These are phyloP conservation scores for Penicillium coffeae DNA, from an alignment of 495 filamentous ascomycete genomes.

Conservation along the genomic window DNA sequence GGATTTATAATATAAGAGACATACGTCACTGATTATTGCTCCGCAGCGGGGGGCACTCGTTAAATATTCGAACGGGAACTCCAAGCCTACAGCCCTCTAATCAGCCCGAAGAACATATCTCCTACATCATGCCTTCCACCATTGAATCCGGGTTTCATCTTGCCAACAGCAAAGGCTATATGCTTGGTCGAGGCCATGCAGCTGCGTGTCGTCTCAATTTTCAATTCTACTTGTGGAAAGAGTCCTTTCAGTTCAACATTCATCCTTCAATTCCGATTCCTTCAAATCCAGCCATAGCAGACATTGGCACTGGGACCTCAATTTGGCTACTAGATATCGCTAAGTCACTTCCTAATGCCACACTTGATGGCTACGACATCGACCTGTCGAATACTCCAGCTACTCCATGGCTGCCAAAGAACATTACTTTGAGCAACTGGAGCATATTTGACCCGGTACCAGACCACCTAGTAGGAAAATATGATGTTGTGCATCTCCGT, in stretches of 20 bases:
- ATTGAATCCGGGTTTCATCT: conserved; percentile 5
- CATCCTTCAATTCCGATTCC: conserved; percentile 11
- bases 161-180: conserved; percentile 9
- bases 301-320: conserved; percentile 21
- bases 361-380: conserved; percentile 25
- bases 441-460: conserved; percentile 23
- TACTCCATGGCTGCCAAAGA: conserved; percentile 17
- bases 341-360: conserved; percentile 13
- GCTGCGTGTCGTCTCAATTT: conserved; percentile 7
- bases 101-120: not conserved
- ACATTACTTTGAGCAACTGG: conserved; percentile 22
- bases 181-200: conserved; percentile 8
- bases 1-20: too few species aligned
- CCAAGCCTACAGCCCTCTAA: not conserved
- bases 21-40: too few species aligned
- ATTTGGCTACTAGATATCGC: conserved; percentile 27
- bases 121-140: not conserved
- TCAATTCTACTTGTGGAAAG: conserved; percentile 12
- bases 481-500: conserved; percentile 36
- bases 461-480: conserved; percentile 16
- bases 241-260: conserved; percentile 9
- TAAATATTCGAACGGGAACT: not conserved
- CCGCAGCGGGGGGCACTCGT: not conserved
- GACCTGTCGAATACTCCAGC: conserved; percentile 21
- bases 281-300: conserved; percentile 14